Base-by-base conservation (phyloP, 345 rosid species). In the Lepidium africanum region DNA sequence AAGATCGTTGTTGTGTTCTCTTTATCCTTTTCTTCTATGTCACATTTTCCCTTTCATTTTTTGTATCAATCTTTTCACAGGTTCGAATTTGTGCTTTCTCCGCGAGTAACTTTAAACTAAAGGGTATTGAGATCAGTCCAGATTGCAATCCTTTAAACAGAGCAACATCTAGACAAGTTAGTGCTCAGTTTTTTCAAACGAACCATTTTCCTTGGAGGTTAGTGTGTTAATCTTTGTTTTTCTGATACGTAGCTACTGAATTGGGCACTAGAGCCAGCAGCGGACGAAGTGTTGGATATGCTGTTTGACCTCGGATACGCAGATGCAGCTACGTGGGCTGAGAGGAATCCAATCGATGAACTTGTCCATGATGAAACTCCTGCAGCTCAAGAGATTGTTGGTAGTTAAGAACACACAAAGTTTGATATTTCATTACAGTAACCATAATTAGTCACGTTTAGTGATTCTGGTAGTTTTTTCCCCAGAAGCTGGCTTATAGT, bases 181-280 rank as follows among this genome's bases (percentile, higher is more conserved):
- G 62, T 30, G 42, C 17, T n/a, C 49, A 32, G 52, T 50, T 56
- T 55, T 41, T 12, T 59, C 12, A 33, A 10, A 36, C 15, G 50
- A 27, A 55, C 65, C 43, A 53, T 54, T 60, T 52, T 52, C 38
- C 3, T 30, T 66, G 52, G 69, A 37, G 63, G 42, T 1, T 17
- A 42, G 61, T 38, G 21, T 53, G 38, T 17, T 53, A 43, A 42
- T 30, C 64, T 43, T 61, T 16, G 17, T 48, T 21, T 37, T 45
- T 25, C 21, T 64, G 15, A 17, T 58, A 14, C 63, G 3, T 50
- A 94, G 99, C 86, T 94, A 76, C 76, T 94, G 76, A 89, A 80
- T 43, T 94, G 96, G 99, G 95, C 99, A 36, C 75, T 94, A 50
- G 93, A 87, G 84, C 99, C 97, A 49, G 96, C 97, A 49, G 87